Percentiles rank a stretch among this genome's conserved stretches.
Evolutionary conservation across 192 early-diverging fungal genomes (phyloP).

Genomic region (Borealophlyctis nickersoniae): DNA sequence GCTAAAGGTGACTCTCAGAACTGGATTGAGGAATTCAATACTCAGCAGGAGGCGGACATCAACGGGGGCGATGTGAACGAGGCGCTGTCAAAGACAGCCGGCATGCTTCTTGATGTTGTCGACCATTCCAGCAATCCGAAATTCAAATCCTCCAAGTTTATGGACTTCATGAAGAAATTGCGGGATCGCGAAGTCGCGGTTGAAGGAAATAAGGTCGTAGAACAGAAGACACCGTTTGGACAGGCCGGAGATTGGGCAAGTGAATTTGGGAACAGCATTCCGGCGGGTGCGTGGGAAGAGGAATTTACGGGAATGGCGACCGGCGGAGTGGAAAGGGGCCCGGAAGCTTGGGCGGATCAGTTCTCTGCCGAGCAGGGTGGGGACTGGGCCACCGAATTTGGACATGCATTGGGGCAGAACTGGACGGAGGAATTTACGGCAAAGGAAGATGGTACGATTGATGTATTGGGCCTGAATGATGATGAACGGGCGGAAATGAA

Average conservation of each 20-base stretch:
- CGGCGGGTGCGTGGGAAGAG: slow-evolving; percentile 53
- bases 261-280: slow-evolving; percentile 28
- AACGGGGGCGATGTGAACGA: slow-evolving; percentile 47
- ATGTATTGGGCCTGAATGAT: neutral
- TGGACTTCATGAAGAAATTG: slow-evolving; percentile 90
- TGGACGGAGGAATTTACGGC: slow-evolving; percentile 15
- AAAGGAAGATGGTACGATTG: no score
- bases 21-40: slow-evolving; percentile 45
- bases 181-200: slow-evolving; percentile 84
- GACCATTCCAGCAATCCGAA: slow-evolving; percentile 80
- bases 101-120: slow-evolving; percentile 74
- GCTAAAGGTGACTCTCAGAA: slow-evolving; percentile 42
- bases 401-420: slow-evolving; percentile 11
- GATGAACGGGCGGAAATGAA: neutral
- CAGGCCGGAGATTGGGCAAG: slow-evolving; percentile 42
- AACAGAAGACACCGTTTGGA: slow-evolving; percentile 39
- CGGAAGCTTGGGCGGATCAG: slow-evolving; percentile 38
- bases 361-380: slow-evolving; percentile 16
- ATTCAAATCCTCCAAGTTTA: slow-evolving; percentile 87
- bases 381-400: slow-evolving; percentile 32
- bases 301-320: slow-evolving; percentile 56
- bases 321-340: slow-evolving; percentile 44
- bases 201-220: slow-evolving; percentile 85
- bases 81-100: slow-evolving; percentile 77
- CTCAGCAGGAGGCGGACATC: slow-evolving; percentile 40